Percentiles rank a stretch among this genome's conserved stretches.
Evolutionary conservation across 2,329 filamentous ascomycete genomes (phyloP).

Genomic region (Fulvia fulva): DNA sequence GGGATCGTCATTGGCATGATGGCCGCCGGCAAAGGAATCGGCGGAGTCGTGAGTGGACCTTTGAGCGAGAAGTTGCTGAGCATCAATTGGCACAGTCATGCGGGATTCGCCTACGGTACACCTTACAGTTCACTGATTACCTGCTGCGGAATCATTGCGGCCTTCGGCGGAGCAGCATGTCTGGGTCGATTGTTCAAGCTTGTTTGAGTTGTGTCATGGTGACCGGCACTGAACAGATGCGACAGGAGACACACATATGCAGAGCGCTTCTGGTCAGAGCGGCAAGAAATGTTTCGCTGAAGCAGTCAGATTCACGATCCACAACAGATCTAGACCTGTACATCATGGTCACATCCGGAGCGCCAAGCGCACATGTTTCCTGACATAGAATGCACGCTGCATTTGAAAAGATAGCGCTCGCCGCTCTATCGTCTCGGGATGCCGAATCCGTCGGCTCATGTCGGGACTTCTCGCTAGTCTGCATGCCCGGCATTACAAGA

Average conservation of each 20-base stretch:
- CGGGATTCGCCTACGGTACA: conserved; percentile 40
- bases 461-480: not conserved
- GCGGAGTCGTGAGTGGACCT: conserved; percentile 50
- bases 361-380: not conserved
- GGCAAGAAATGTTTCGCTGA: not conserved
- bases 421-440: not conserved
- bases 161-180: conserved; percentile 27
- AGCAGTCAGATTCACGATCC: not conserved
- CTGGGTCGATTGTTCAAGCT: conserved; percentile 21
- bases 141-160: conserved; percentile 41
- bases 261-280: not conserved
- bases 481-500: not conserved
- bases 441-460: not conserved
- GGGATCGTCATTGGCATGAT: conserved; percentile 49
- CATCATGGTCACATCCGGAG: not conserved
- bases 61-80: conserved; percentile 46
- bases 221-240: not conserved
- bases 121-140: conserved; percentile 42
- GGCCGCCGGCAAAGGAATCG: conserved; percentile 49
- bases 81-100: conserved; percentile 36
- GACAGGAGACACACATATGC: not conserved
- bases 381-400: not conserved
- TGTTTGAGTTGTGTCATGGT: conserved; percentile 8
- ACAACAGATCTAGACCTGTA: not conserved
- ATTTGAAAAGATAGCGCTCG: not conserved